Percentiles rank a stretch among this genome's conserved stretches.
Evolutionary conservation across 2,329 filamentous ascomycete species (phyloP).

Genomic region (Kalaharituber pfeilii): DNA sequence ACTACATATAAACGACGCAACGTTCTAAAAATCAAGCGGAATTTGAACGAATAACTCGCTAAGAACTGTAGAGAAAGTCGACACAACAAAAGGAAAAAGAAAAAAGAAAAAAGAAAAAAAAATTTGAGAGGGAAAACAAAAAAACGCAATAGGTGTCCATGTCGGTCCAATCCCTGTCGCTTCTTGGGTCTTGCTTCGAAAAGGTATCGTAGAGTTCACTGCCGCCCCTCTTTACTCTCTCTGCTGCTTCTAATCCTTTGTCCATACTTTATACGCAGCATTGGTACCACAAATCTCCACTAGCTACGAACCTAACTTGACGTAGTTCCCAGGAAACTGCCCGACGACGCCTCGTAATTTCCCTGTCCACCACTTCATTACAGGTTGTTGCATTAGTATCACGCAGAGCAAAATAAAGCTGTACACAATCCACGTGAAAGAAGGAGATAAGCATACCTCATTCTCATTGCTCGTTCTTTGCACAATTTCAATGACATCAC

Average conservation of each 20-base stretch:
- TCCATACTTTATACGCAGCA: neutral
- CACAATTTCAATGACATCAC: conserved; percentile 80
- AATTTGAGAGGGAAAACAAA: no score
- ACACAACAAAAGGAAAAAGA: no score
- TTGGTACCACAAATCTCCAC: neutral
- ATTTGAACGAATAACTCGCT: no score
- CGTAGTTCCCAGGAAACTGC: conserved; percentile 69
- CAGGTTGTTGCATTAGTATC: conserved; percentile 47
- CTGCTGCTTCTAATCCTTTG: no score
- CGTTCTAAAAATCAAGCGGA: no score
- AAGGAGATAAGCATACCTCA: conserved; percentile 41
- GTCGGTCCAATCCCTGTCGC: no score
- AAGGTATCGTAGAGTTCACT: no score
- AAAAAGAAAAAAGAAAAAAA: conserved; percentile 3
- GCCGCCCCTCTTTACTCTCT: no score
- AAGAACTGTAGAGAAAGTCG: no score
- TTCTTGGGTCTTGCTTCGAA: no score
- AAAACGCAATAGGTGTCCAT: no score
- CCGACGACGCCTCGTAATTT: conserved; percentile 62
- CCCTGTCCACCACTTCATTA: conserved; percentile 93
- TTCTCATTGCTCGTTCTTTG: conserved; percentile 74
- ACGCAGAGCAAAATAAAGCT: neutral
- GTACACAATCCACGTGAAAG: neutral
- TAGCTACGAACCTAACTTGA: conserved; percentile 27
- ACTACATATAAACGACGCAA: no score